phyloP scores from a whole-genome alignment of 1,284 basidiomycete species.

The Quambalaria eucalypti region DNA sequence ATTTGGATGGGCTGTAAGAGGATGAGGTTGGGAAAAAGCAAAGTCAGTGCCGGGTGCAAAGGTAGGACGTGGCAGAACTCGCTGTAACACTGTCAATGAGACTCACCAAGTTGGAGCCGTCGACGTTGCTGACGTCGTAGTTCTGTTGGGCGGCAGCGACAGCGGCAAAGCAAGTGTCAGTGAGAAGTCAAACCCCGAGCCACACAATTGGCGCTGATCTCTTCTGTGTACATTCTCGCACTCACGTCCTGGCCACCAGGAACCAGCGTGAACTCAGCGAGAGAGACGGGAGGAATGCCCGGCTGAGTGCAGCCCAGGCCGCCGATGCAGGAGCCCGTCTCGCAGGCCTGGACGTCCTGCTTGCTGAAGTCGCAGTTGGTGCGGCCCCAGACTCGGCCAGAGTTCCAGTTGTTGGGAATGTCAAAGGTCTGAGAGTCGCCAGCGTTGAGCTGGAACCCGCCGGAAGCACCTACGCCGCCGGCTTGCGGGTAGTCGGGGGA shows the following conservation, averaged over 20 bases:
- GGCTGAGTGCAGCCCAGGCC: conserved; percentile 54
- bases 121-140: conserved; percentile 53
- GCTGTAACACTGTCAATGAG: too few relatives aligned
- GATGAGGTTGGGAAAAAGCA: too few relatives aligned
- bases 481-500: not conserved
- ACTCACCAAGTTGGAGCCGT: conserved; percentile 60
- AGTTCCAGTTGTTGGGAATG: conserved; percentile 11
- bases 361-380: conserved; percentile 13
- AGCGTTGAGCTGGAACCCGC: conserved; percentile 7
- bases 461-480: not conserved
- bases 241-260: conserved; percentile 49
- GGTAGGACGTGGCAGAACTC: too few relatives aligned
- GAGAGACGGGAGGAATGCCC: conserved; percentile 58
- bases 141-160: too few relatives aligned
- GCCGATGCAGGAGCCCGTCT: conserved; percentile 46
- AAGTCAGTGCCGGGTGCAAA: too few relatives aligned
- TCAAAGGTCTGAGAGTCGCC: not conserved
- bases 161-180: too few relatives aligned
- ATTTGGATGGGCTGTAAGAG: conserved; percentile 57
- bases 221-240: too few relatives aligned
- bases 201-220: too few relatives aligned
- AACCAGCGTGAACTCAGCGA: conserved; percentile 57
- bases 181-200: too few relatives aligned
- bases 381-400: conserved; percentile 14
- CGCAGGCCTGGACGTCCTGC: conserved; percentile 8